Evolutionary conservation across 768 basidiomycete genomes (phyloP), one percentile per base, ranked within the genome.

Genomic region (Termitomyces sp.): DNA sequence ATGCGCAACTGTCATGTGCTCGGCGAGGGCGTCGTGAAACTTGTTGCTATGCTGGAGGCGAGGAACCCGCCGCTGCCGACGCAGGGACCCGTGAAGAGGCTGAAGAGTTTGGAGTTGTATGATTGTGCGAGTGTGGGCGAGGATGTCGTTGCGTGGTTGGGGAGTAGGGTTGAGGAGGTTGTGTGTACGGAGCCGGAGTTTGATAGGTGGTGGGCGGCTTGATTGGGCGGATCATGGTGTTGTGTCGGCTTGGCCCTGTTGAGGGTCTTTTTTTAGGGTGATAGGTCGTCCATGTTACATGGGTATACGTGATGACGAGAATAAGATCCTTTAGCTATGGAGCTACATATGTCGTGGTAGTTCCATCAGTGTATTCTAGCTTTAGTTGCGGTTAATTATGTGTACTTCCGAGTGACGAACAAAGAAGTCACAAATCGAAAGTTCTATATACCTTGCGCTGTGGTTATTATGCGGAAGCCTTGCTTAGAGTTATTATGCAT

Each of bases 71-170:
- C 32, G 28, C 41, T 16, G 37, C 21, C 69, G 44, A 70, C 66
- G 25, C 66, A 63, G 12, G 42, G 63, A n/a, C 69, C 73, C 35
- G 75, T 74, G 44, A 73, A 72, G 59, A 76, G 80, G 63, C 67
- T 91, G 60, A 76, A 73, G 62, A 71, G 73, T 50, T 64, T 91
- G 35, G 88, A 89, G 70, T 60, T 89, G 74, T 71, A 82, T 62
- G 86, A 89, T 56, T 90, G 88, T 68, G 74, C 81, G 42, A 76
- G 73, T 57, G 69, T 89, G 12, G 87, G 86, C 1, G 76, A 79
- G 67, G 88, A 91, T 64, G 85, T 91, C 46, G 70, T 88, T 60
- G 73, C 75, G 63, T 90, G 88, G 88, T 63, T 91, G 63, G 78
- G 77, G 66, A 75, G 70, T 53, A 72, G 88, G 55, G 77, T 90